Conservation (phyloP, 2,329 filamentous ascomycete genomes). For the Sarocladium strictum region DNA sequence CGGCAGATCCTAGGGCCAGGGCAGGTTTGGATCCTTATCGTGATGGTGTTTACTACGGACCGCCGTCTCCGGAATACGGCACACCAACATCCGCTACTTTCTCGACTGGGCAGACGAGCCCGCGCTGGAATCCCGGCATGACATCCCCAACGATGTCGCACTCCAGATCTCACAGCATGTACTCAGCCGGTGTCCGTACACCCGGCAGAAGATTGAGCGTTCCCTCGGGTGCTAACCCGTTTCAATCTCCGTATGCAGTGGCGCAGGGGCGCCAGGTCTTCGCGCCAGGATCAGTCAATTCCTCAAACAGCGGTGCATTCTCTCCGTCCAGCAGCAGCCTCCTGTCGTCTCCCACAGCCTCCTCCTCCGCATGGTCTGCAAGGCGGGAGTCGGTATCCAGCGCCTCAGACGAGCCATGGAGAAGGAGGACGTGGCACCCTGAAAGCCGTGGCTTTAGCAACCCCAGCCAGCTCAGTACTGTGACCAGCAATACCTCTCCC, state of each 20-base stretch:
- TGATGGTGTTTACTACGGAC: constrained; percentile 57
- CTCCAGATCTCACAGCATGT: constrained; percentile 67
- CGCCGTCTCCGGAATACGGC: constrained; percentile 67
- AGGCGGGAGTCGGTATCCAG: constrained; percentile 60
- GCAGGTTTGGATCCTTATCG: constrained; percentile 64
- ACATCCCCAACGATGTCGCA: constrained; percentile 68
- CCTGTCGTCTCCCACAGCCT: constrained; percentile 58
- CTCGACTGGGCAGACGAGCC: constrained; percentile 70
- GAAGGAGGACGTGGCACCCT: constrained; percentile 86
- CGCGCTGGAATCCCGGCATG: constrained; percentile 62
- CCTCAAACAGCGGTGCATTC: constrained; percentile 50
- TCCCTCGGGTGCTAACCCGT: constrained; percentile 69
- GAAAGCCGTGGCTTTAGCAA: constrained; percentile 63
- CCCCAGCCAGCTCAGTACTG: constrained; percentile 68
- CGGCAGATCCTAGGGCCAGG: constrained; percentile 61
- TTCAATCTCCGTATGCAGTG: constrained; percentile 56
- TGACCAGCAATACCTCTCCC: constrained; percentile 60
- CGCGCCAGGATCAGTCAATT: constrained; percentile 46
- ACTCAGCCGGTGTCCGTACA: constrained; percentile 54
- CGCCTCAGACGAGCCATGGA: constrained; percentile 67
- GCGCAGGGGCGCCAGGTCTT: constrained; percentile 51
- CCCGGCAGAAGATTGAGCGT: constrained; percentile 75
- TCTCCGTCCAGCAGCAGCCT: constrained; percentile 53
- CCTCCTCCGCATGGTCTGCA: constrained; percentile 51
- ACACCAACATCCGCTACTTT: constrained; percentile 83